A percentile compares a stretch with the other conserved stretches of the same genome.
These are phyloP conservation scores for Sicyos edulis DNA, from an alignment of 306 rosid species.

Conservation along the genomic window DNA sequence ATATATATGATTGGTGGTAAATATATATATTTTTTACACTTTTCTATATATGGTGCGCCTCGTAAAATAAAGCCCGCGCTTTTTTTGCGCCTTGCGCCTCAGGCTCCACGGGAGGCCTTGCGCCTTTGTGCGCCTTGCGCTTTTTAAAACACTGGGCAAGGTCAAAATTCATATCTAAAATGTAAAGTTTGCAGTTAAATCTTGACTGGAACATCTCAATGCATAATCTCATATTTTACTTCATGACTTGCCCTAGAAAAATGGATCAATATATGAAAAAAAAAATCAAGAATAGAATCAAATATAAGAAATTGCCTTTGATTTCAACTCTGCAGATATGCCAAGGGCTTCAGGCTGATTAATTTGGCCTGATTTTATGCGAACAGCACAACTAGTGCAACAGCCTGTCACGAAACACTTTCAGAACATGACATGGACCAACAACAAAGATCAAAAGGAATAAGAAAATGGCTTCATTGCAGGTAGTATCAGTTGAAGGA, in stretches of 20 bases:
- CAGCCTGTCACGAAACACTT: slow-evolving; percentile 55
- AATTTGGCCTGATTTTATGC: slow-evolving; percentile 75
- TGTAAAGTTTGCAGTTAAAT: background rate
- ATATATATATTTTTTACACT: too few relatives aligned
- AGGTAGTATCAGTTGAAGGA: background rate
- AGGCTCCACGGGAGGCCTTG: too few relatives aligned
- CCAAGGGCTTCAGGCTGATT: slow-evolving; percentile 97
- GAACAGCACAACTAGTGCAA: slow-evolving; percentile 98
- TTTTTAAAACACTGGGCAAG: too few relatives aligned
- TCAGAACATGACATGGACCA: slow-evolving; percentile 3
- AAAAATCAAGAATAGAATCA: background rate
- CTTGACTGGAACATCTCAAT: background rate
- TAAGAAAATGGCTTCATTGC: slow-evolving; percentile 9
- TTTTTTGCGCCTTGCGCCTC: too few relatives aligned
- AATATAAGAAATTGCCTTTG: slow-evolving; percentile 42
- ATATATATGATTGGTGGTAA: too few relatives aligned
- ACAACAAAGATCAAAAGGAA: background rate
- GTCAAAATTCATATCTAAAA: background rate
- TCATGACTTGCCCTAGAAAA: background rate
- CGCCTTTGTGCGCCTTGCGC: too few relatives aligned
- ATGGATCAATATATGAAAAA: background rate
- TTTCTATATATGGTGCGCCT: too few relatives aligned
- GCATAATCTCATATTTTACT: background rate
- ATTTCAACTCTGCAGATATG: slow-evolving; percentile 81
- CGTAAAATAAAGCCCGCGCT: too few relatives aligned